Conservation (phyloP, 2,329 filamentous ascomycete genomes). For the Neopestalotiopsis rosae region DNA sequence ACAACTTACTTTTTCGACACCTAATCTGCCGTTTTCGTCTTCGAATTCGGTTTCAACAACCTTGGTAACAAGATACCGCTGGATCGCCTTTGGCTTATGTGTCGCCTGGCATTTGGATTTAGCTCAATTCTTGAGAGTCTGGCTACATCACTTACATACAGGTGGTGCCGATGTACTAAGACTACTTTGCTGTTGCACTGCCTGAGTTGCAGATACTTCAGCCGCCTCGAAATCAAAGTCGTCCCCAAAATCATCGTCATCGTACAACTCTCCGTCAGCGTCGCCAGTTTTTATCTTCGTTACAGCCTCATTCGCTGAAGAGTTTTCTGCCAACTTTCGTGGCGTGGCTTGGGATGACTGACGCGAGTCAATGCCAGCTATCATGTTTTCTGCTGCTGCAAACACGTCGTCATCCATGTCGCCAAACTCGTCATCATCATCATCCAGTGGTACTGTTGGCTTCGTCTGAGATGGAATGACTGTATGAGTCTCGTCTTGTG, state of each 20-base stretch:
- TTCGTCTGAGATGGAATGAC: constrained; percentile 23
- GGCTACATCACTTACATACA: constrained; percentile 57
- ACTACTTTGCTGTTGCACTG: constrained; percentile 39
- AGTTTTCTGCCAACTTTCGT: constrained; percentile 18
- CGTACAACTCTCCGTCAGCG: constrained; percentile 54
- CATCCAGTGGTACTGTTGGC: constrained; percentile 21
- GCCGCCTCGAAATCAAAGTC: constrained; percentile 78
- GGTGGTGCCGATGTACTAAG: constrained; percentile 39
- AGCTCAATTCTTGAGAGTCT: constrained; percentile 22
- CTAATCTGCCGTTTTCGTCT: constrained; percentile 63
- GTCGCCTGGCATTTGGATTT: constrained; percentile 62
- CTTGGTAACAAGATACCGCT: constrained; percentile 83
- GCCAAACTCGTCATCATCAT: constrained; percentile 64
- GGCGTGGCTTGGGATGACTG: constrained; percentile 21
- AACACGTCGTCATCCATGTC: constrained; percentile 69
- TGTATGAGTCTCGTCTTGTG: constrained; percentile 19
- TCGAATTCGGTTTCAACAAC: constrained; percentile 73
- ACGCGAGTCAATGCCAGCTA: constrained; percentile 41
- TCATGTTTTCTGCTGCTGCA: constrained; percentile 49
- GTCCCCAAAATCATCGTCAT: constrained; percentile 77
- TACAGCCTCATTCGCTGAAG: background rate
- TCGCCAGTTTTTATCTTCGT: constrained; percentile 34
- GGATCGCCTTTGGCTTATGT: constrained; percentile 75
- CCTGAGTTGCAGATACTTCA: constrained; percentile 76
- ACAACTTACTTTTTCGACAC: constrained; percentile 72